These are phyloP conservation scores for Phytophthora chlamydospora DNA, from an alignment of 352 stramenopile genomes.

Conservation along the genomic window DNA sequence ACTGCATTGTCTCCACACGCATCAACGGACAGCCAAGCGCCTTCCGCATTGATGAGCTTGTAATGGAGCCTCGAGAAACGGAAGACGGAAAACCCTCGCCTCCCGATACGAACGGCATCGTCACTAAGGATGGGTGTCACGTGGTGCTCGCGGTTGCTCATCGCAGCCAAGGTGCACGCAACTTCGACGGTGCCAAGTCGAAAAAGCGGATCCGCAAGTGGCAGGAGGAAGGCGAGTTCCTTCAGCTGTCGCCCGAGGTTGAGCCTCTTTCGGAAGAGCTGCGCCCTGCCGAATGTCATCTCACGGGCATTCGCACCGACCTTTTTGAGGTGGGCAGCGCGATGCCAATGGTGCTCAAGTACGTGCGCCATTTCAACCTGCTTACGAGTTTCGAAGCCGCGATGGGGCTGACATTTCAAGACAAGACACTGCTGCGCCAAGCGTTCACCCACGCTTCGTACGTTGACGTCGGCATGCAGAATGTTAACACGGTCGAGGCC, in stretches of 20 bases:
- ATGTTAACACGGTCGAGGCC: constrained; percentile 79
- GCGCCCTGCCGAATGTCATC: constrained; percentile 54
- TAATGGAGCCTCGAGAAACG: constrained; percentile 30
- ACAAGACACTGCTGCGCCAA: constrained; percentile 81
- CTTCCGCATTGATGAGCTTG: constrained; percentile 70
- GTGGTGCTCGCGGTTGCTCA: constrained; percentile 53
- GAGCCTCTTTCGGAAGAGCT: constrained; percentile 50
- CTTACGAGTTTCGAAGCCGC: constrained; percentile 65
- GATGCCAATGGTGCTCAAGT: constrained; percentile 90
- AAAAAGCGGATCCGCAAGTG: constrained; percentile 69
- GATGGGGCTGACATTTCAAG: constrained; percentile 69
- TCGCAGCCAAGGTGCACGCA: constrained; percentile 48
- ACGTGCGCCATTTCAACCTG: constrained; percentile 77
- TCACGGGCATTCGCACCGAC: constrained; percentile 80
- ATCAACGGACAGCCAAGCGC: constrained; percentile 63
- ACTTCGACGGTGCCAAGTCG: constrained; percentile 77
- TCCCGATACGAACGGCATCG: constrained; percentile 17
- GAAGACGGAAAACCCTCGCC: constrained; percentile 12
- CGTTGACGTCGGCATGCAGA: constrained; percentile 86
- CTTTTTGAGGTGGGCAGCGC: constrained; percentile 82
- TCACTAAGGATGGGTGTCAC: constrained; percentile 38
- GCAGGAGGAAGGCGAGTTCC: constrained; percentile 57
- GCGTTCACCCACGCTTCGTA: constrained; percentile 88
- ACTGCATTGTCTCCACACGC: constrained; percentile 77
- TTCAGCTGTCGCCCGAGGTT: constrained; percentile 76